Base-by-base conservation (phyloP, 208 protist species). In the Leishmania amazonensis region DNA sequence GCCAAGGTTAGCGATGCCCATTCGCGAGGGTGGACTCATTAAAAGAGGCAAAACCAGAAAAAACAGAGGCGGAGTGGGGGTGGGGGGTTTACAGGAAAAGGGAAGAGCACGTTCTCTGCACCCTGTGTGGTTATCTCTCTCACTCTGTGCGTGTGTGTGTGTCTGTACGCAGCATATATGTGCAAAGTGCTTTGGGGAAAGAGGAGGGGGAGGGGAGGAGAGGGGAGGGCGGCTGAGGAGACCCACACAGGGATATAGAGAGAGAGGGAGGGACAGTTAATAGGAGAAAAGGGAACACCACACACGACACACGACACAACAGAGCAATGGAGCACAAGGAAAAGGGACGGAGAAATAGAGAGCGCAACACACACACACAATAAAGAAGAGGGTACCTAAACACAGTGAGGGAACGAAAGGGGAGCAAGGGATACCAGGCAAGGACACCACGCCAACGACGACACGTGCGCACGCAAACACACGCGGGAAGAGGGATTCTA, bases 331-430 rank as follows among this genome's bases (percentile, higher is more conserved):
- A 54, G 42, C 9, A 51, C 42, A 17, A 42, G n/a, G 38, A n/a
- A 57, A 38, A 72, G 38, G 35, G 45, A 31, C 28, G 7, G 68
- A 51, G 42, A 31, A 24, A 74, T 21, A 74, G 7, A 38, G 9
- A 74, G 38, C 53, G 35, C 31, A 45, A 64, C 28, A 77, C 73
- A 64, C n/a, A 67, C 51, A 83, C 31, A 75, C 5, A 64, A n/a
- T 7, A 38, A 28, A 40, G 47, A 35, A 75, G 24, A 9, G 31
- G 4, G 17, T 19, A 53, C 40, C 4, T 57, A 2, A 57, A 38
- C 17, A 49, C 40, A 7, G 15, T 47, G 40, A 47, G 42, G 35
- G 21, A 0, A 47, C 40, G 13, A 19, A 31, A 21, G 13, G 13
- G 28, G 9, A 64, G 9, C 7, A 64, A 62, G 53, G 19, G 24